A percentile compares a stretch with the other conserved stretches of the same genome.
These are phyloP conservation scores for Podospora appendiculata DNA, from an alignment of 495 filamentous ascomycete genomes.

Conservation along the genomic window DNA sequence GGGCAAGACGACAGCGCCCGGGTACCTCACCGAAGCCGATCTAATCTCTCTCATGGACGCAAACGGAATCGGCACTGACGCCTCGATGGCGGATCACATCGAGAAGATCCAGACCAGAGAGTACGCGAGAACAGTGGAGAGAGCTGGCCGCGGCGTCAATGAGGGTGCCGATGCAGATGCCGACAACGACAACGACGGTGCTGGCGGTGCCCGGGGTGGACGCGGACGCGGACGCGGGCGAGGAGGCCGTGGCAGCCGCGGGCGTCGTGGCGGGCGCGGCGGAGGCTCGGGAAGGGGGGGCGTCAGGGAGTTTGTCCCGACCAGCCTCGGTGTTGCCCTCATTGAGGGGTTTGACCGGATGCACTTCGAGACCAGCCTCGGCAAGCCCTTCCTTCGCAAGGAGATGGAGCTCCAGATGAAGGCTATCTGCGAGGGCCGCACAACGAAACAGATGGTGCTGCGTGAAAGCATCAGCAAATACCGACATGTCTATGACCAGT, in stretches of 20 bases:
- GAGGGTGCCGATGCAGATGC: constrained; percentile 21
- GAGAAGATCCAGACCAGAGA: constrained; percentile 83
- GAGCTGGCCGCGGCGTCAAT: constrained; percentile 17
- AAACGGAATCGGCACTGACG: constrained; percentile 96
- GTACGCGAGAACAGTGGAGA: constrained; percentile 65
- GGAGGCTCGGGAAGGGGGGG: constrained; percentile 41
- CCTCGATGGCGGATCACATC: constrained; percentile 98
- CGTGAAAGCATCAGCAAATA: constrained; percentile 78
- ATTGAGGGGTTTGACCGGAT: constrained; percentile 91
- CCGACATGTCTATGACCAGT: constrained; percentile 71
- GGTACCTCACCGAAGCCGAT: constrained; percentile 89
- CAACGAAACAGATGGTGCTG: constrained; percentile 64
- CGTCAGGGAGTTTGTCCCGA: constrained; percentile 83
- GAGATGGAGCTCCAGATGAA: constrained; percentile 97
- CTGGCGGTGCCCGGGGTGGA: constrained; percentile 26
- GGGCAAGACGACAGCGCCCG: constrained; percentile 76
- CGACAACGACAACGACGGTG: constrained; percentile 20
- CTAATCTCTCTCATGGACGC: constrained; percentile 98
- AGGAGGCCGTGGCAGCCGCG: constrained; percentile 28
- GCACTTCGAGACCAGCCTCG: constrained; percentile 79
- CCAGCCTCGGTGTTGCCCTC: constrained; percentile 78
- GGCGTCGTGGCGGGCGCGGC: constrained; percentile 33
- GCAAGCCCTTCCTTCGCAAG: constrained; percentile 95
- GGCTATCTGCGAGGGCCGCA: constrained; percentile 84
- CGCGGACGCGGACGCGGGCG: constrained; percentile 28